Conservation (phyloP, 2,329 filamentous ascomycete genomes). For the Colletotrichum graminicola region DNA sequence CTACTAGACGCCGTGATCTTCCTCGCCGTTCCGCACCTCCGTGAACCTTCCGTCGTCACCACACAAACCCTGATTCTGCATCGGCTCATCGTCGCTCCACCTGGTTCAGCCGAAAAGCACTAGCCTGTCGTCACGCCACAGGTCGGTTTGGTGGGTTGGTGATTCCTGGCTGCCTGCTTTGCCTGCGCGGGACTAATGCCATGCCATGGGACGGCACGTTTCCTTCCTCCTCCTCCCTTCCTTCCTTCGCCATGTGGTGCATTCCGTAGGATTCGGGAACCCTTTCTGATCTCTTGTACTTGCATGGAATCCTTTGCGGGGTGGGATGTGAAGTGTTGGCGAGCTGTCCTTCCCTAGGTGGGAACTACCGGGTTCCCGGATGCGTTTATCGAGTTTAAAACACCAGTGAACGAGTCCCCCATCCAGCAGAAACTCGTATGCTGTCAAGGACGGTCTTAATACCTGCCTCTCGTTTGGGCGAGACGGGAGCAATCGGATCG, state of each 20-base stretch:
- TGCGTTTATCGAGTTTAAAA: background rate
- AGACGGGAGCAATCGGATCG: background rate
- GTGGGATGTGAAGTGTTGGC: background rate
- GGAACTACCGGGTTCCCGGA: background rate
- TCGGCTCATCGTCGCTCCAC: background rate
- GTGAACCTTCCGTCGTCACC: background rate
- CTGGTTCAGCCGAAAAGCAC: background rate
- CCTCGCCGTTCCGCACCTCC: background rate
- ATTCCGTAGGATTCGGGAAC: conserved; percentile 7
- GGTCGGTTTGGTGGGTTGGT: background rate
- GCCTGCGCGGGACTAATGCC: background rate
- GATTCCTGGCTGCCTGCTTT: background rate
- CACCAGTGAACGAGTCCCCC: background rate
- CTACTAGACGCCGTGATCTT: background rate
- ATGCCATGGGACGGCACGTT: conserved; percentile 4
- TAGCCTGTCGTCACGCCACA: background rate
- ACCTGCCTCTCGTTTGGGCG: background rate
- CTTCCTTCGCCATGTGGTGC: background rate
- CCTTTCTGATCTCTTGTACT: conserved; percentile 10
- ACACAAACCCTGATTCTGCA: background rate
- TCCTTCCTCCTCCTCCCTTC: background rate
- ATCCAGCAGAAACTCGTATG: background rate
- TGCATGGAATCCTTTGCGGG: conserved; percentile 9
- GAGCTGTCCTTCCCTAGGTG: background rate
- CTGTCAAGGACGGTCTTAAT: background rate